Evolutionary conservation across 2,329 filamentous ascomycete species (phyloP), one percentile per base, ranked within the genome.

Genomic region (Tolypocladium nubicola): DNA sequence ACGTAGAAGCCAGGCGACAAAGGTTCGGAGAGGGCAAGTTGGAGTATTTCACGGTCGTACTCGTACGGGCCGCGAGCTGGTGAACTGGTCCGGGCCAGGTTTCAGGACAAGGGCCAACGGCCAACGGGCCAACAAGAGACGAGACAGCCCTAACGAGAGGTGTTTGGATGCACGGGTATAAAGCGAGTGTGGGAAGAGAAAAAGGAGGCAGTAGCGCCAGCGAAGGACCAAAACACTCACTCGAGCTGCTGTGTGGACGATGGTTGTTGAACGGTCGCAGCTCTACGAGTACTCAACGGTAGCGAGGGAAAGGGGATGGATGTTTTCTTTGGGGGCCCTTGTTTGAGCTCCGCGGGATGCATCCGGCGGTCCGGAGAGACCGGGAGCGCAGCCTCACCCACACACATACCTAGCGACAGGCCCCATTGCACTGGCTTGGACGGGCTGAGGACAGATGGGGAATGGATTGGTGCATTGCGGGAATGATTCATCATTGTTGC

Each of bases 301-400:
- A 35, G 4, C 19, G 35, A 52, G 43, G 52, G 52, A 59, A 61
- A 59, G 39, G 57, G 54, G 59, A 59, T 19, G 56, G n/a, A 43
- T 56, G 52, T 57, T 61, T 60, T 59, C 57, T 56, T 58, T 59
- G 59, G 50, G 53, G 35, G 33, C 39, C 38, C 55, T 16, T 10
- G 37, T 13, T 37, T 39, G 52, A 33, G 14, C 45, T 33, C 14
- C 14, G 30, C 11, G 35, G 7, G 23, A 35, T 7, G 39, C 2
- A 6, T 55, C 21, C 54, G 54, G 54, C 41, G 54, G 47, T 30
- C 47, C 30, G 30, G 30, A 37, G 30, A 35, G 47, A 52, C 19
- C 30, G 9, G 30, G 11, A 37, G 47, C 1, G 47, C 47, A 52
- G 2, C 10, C 30, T 37, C 47, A 1, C 30, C 47, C 30, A 14